Percentiles rank a stretch among this genome's conserved stretches.
These are phyloP conservation scores for Toxicodendron radicans DNA, from an alignment of 345 rosid species.

Conservation along the genomic window DNA sequence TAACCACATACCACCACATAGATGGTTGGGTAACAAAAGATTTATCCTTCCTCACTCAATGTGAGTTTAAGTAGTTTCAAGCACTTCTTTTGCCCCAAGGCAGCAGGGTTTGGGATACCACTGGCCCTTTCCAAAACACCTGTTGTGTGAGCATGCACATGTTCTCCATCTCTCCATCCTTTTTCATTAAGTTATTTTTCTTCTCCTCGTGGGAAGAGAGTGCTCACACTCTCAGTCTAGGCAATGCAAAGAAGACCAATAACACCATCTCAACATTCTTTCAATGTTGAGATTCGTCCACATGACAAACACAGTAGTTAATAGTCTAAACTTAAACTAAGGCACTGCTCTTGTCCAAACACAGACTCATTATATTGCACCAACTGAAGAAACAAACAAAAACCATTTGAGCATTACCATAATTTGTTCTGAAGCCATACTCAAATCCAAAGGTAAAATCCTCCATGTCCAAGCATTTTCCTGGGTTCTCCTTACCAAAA, in stretches of 20 bases:
- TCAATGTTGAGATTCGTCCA: not conserved
- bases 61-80: not conserved
- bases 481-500: conserved; percentile 47
- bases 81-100: not conserved
- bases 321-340: not conserved
- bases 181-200: too few species aligned
- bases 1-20: not conserved
- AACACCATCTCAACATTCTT: not conserved
- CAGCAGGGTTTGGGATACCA: not conserved
- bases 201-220: not conserved
- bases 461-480: conserved; percentile 43
- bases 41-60: not conserved
- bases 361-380: not conserved
- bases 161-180: too few species aligned
- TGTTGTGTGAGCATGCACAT: not conserved
- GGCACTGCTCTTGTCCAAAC: not conserved
- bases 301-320: not conserved
- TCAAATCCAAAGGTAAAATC: conserved; percentile 51
- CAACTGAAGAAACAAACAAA: conserved; percentile 6
- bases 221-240: not conserved
- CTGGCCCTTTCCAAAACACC: too few species aligned
- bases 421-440: conserved; percentile 35
- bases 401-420: conserved; percentile 37
- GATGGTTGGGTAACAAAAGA: not conserved
- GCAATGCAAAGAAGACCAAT: not conserved